These are phyloP conservation scores for Nicotiana tabacum DNA, from an alignment of 257 asterid species.

Conservation along the genomic window DNA sequence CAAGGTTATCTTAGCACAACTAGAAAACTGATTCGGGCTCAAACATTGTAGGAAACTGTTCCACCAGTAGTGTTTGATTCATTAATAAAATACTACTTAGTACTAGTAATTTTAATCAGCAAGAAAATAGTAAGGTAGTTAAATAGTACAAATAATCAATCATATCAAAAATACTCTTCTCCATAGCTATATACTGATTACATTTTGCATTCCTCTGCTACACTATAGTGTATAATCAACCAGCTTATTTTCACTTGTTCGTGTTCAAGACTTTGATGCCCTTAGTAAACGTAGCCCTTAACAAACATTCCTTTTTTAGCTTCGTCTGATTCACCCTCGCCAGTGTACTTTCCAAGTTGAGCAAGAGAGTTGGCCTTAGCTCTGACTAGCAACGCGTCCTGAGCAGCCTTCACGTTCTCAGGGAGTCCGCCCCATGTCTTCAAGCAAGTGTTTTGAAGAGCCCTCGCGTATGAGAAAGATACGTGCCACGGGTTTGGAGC, in stretches of 20 bases:
- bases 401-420: conserved; percentile 20
- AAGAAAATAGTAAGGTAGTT: background rate
- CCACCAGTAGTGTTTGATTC: background rate
- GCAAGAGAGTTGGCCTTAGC: conserved; percentile 25
- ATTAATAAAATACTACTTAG: background rate
- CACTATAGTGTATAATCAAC: background rate
- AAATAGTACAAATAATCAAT: background rate
- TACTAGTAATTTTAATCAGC: background rate
- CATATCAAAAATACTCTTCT: background rate
- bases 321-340: conserved; percentile 19
- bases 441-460: conserved; percentile 22
- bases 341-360: conserved; percentile 11
- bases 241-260: background rate
- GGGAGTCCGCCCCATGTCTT: conserved; percentile 23
- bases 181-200: background rate
- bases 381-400: conserved; percentile 7
- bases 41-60: background rate
- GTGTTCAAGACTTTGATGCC: background rate
- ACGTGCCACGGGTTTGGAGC: conserved; percentile 21
- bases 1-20: too few species aligned
- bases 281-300: conserved; percentile 13
- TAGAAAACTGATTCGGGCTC: background rate
- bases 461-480: conserved; percentile 24
- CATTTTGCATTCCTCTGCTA: background rate
- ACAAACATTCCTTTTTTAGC: conserved; percentile 26